Base-by-base conservation (phyloP, 2,329 filamentous ascomycete genomes). In the Fusarium anthophilum region DNA sequence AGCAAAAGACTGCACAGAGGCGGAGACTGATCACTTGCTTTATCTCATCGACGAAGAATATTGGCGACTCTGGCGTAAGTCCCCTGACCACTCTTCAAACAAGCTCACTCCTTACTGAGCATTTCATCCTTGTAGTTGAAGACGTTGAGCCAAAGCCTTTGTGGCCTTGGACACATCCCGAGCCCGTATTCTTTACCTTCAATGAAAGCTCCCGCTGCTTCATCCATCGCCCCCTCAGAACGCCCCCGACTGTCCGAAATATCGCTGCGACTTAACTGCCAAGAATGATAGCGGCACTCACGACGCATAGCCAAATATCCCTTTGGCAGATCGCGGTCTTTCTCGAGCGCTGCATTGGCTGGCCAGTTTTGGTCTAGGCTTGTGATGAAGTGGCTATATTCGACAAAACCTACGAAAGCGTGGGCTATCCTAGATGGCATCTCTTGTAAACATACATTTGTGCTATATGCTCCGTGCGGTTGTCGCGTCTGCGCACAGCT, bases 331-430 rank as follows among this genome's bases (percentile, higher is more conserved):
- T 15, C 43, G 15, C 4, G 41, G 5, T 24, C 6, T 37, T 20
- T 55, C 35, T 35, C n/a, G 37, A 26, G 10, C 28, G 3, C 20
- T 63, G 28, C n/a, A 30, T n/a, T 56, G 53, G 53, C 24, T 44
- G 13, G 22, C 37, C 8, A 55, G 8, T 28, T 55, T 41, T 41
- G 24, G 35, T 12, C 20, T 28, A 38, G 32, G 35, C 4, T 28
- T 41, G 35, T 41, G 35, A 55, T 10, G 20, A n/a, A 55, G 24
- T 18, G 8, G 14, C 8, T 14, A n/a, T 11, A 37, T n/a, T 17
- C 11, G 20, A 18, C 6, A 2, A 3, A n/a, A 3, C 4, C 5
- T 22, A 5, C 7, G 0, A 4, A n/a, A 3, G 2, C 2, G 5
- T 6, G 20, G 9, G 11, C 35, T 13, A 10, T 2, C 1, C 8